These are phyloP conservation scores for Cymbopogon flexuosus DNA, from an alignment of 202 grass and related monocot genomes.

Conservation along the genomic window DNA sequence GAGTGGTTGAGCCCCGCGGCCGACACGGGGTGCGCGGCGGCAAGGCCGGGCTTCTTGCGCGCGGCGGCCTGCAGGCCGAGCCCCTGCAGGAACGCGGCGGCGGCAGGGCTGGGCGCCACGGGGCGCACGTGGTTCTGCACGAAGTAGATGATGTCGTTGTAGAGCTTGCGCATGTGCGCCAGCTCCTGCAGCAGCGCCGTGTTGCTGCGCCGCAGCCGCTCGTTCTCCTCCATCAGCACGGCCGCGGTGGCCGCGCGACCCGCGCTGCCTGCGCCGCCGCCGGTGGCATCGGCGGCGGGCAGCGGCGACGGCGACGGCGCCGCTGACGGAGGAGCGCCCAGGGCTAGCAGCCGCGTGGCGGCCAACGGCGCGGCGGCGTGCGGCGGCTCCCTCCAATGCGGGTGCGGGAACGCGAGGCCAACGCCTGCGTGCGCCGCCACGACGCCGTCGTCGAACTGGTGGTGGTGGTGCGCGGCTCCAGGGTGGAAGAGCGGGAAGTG, in stretches of 20 bases:
- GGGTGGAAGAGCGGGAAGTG: constrained; percentile 69
- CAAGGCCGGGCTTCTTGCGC: constrained; percentile 24
- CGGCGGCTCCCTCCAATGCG: constrained; percentile 45
- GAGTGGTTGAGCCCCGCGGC: constrained; percentile 28
- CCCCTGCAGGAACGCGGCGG: constrained; percentile 59
- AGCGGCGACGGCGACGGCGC: neutral
- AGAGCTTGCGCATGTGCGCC: constrained; percentile 93
- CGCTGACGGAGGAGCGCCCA: constrained; percentile 24
- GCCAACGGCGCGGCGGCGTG: neutral
- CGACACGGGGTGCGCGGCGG: neutral
- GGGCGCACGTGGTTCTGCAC: constrained; percentile 98
- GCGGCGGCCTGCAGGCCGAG: constrained; percentile 34
- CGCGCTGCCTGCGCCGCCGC: neutral
- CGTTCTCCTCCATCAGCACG: constrained; percentile 84
- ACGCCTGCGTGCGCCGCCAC: constrained; percentile 33
- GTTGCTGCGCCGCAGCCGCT: constrained; percentile 78
- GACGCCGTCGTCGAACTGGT: constrained; percentile 42
- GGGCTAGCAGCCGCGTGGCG: constrained; percentile 47
- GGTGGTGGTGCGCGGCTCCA: constrained; percentile 41
- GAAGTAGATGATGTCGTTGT: constrained; percentile 99
- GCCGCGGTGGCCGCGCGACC: constrained; percentile 38
- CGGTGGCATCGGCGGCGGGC: neutral
- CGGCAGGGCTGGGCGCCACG: constrained; percentile 78
- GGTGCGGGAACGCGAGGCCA: constrained; percentile 37
- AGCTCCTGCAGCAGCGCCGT: constrained; percentile 76